Evolutionary conservation across 2,329 filamentous ascomycete genomes (phyloP).

Genomic region (Cladosporium sp.): DNA sequence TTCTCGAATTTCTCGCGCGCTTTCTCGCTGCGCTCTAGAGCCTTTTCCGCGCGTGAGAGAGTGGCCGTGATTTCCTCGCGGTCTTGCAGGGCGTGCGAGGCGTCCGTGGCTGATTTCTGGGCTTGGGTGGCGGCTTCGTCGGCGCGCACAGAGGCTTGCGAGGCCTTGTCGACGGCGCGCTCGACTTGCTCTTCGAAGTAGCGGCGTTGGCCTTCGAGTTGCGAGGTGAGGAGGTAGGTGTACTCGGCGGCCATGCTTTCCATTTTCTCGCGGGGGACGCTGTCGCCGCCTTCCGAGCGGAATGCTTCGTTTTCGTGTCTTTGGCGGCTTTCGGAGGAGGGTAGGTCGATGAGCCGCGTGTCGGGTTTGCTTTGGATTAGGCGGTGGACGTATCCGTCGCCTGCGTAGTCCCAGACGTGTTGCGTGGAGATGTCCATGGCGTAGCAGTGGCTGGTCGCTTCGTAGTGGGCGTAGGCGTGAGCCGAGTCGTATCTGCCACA

Average conservation of each 20-base stretch:
- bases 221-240: constrained; percentile 84
- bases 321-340: constrained; percentile 37
- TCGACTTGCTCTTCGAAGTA: constrained; percentile 93
- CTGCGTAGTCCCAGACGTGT: constrained; percentile 96
- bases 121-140: constrained; percentile 50
- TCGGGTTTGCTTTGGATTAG: constrained; percentile 91
- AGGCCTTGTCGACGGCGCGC: constrained; percentile 84
- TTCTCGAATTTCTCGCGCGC: constrained; percentile 68
- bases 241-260: constrained; percentile 88
- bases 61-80: constrained; percentile 50
- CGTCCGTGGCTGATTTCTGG: constrained; percentile 28
- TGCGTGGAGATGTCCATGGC: constrained; percentile 90
- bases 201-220: constrained; percentile 84
- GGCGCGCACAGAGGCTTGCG: constrained; percentile 63
- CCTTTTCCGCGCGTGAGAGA: constrained; percentile 66
- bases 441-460: constrained; percentile 83
- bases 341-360: constrained; percentile 71
- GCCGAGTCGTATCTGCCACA: constrained; percentile 95
- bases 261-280: constrained; percentile 66
- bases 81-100: constrained; percentile 51
- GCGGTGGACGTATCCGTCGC: constrained; percentile 92
- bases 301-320: constrained; percentile 35
- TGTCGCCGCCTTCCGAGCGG: constrained; percentile 50
- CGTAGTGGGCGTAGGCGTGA: constrained; percentile 90
- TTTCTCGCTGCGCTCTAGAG: constrained; percentile 62